Conservation (phyloP, 345 rosid genomes). For the Populus davidiana region DNA sequence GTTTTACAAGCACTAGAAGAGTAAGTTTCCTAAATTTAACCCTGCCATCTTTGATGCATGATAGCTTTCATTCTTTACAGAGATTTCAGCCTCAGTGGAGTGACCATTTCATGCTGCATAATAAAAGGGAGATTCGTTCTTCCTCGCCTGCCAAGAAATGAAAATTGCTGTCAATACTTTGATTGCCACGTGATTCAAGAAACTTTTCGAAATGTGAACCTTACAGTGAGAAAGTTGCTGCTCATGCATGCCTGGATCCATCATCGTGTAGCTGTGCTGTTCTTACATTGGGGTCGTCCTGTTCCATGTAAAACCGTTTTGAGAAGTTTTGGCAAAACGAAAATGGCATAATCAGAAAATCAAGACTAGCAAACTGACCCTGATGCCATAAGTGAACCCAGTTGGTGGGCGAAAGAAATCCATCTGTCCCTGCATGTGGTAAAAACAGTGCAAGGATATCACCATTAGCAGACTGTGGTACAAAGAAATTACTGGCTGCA, state of each 20-base stretch:
- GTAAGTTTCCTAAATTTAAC: conserved; percentile 4
- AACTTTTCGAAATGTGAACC: neutral
- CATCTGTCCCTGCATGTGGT: conserved; percentile 52
- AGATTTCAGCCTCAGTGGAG: conserved; percentile 10
- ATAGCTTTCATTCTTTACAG: conserved; percentile 27
- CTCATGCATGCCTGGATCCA: conserved; percentile 64
- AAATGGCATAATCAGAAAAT: neutral
- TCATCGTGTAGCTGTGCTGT: conserved; percentile 67
- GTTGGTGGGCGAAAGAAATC: conserved; percentile 67
- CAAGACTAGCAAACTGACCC: conserved; percentile 41
- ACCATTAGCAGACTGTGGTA: neutral
- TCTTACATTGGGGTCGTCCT: conserved; percentile 82
- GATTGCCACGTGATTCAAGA: neutral
- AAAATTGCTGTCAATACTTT: neutral
- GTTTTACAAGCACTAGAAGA: conserved; percentile 26
- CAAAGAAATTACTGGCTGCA: neutral
- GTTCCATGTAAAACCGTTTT: conserved; percentile 16
- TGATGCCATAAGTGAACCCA: conserved; percentile 48
- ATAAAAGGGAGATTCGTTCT: neutral
- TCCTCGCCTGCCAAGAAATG: conserved; percentile 7
- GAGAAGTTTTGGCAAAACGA: neutral
- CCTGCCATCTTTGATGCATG: conserved; percentile 12
- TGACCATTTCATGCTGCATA: neutral
- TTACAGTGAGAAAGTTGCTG: neutral
- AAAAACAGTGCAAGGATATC: neutral